Conservation (phyloP, 352 stramenopile genomes). For the Phytophthora citricola region DNA sequence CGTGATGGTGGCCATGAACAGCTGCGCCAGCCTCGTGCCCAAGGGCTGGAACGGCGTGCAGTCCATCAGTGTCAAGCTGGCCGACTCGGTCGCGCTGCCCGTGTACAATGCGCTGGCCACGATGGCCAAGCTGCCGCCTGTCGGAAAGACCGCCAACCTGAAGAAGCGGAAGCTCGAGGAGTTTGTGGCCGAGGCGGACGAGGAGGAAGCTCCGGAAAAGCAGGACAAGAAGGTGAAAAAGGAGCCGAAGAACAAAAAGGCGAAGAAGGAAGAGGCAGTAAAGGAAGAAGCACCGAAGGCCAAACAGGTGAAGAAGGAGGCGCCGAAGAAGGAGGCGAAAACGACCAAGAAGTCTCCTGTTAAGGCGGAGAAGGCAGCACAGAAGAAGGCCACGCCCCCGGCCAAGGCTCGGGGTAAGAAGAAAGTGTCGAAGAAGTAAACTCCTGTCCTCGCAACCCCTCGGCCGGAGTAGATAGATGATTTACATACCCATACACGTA, state of each 20-base stretch:
- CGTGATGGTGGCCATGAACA: constrained; percentile 77
- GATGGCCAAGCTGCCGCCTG: constrained; percentile 66
- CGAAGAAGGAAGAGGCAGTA: constrained; percentile 39
- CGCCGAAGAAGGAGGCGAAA: constrained; percentile 12
- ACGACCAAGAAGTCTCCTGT: too few relatives aligned
- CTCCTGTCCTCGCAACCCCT: constrained; percentile 8
- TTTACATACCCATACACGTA: constrained; percentile 45
- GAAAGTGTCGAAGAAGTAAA: constrained; percentile 42
- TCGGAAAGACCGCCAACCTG: constrained; percentile 55
- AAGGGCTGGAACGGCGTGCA: constrained; percentile 93
- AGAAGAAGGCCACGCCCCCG: constrained; percentile 15
- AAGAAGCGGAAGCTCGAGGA: constrained; percentile 78
- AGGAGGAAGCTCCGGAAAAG: constrained; percentile 32
- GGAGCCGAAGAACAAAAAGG: constrained; percentile 31
- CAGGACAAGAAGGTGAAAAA: constrained; percentile 29
- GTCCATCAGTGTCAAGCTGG: constrained; percentile 93
- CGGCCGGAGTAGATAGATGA: constrained; percentile 41
- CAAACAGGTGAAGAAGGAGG: constrained; percentile 31
- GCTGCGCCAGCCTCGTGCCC: constrained; percentile 78
- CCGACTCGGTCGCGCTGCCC: constrained; percentile 86
- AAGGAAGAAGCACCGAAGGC: constrained; percentile 9
- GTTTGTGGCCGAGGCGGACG: constrained; percentile 32
- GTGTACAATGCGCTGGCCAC: constrained; percentile 89
- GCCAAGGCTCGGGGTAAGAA: constrained; percentile 34
- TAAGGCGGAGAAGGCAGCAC: constrained; percentile 10